phyloP scores from a whole-genome alignment of 2,329 filamentous ascomycete species.

The Ophiosphaerella korrae region DNA sequence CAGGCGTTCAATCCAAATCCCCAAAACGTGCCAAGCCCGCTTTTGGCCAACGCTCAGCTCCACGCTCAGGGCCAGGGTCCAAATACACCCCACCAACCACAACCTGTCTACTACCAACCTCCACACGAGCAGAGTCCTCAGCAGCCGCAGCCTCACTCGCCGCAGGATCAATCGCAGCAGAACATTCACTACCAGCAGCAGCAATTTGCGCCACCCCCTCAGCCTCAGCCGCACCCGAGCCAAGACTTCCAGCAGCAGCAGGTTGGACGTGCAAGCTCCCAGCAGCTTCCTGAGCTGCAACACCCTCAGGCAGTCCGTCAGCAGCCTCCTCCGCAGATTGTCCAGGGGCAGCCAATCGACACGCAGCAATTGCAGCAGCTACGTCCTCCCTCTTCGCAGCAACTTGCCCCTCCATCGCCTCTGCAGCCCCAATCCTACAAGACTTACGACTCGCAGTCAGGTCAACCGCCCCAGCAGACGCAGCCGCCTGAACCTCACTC shows the following conservation, averaged over 20 bases:
- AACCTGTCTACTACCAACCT: slow-evolving; percentile 40
- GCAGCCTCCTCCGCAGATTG: slow-evolving; percentile 31
- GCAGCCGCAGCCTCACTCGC: slow-evolving; percentile 30
- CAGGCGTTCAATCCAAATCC: slow-evolving; percentile 42
- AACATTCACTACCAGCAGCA: slow-evolving; percentile 35
- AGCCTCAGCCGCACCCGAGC: slow-evolving; percentile 38
- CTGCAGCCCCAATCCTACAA: slow-evolving; percentile 40
- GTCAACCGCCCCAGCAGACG: slow-evolving; percentile 23
- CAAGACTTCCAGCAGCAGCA: slow-evolving; percentile 39
- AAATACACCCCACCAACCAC: slow-evolving; percentile 32
- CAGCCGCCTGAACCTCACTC: slow-evolving; percentile 31
- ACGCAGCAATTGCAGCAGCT: slow-evolving; percentile 38
- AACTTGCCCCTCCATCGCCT: slow-evolving; percentile 43
- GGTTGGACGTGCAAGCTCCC: slow-evolving; percentile 32
- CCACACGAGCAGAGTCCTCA: slow-evolving; percentile 35
- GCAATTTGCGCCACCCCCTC: slow-evolving; percentile 28
- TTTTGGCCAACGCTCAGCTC: slow-evolving; percentile 34
- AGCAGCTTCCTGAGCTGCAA: slow-evolving; percentile 40
- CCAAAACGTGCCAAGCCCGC: slow-evolving; percentile 37
- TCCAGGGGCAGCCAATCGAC: slow-evolving; percentile 35
- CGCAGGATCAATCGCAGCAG: slow-evolving; percentile 33
- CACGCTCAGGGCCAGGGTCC: slow-evolving; percentile 36
- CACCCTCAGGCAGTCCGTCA: slow-evolving; percentile 37
- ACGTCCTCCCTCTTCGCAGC: slow-evolving; percentile 41
- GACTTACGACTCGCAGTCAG: slow-evolving; percentile 39